These are phyloP conservation scores for Cystobasidium pallidum DNA, from an alignment of 1,284 basidiomycete genomes.

Conservation along the genomic window DNA sequence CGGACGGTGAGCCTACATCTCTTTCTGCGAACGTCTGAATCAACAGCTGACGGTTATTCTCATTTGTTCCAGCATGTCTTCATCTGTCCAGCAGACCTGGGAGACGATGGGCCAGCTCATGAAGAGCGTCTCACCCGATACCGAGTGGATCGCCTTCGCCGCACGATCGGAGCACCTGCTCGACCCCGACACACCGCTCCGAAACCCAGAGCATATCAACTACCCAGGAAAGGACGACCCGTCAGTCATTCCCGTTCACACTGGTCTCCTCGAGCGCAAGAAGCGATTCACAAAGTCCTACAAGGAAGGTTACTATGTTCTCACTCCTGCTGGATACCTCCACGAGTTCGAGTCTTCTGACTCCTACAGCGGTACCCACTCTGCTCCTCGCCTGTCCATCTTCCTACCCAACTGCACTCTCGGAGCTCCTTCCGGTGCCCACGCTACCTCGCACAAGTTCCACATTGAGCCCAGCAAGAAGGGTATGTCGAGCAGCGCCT, in stretches of 20 bases:
- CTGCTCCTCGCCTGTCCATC: conserved; percentile 75
- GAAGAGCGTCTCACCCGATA: conserved; percentile 82
- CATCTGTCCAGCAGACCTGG: conserved; percentile 80
- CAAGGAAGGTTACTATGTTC: conserved; percentile 85
- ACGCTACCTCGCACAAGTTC: conserved; percentile 85
- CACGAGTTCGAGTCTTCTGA: conserved; percentile 72
- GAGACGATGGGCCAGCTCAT: conserved; percentile 74
- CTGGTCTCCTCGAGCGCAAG: conserved; percentile 91
- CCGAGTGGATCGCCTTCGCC: conserved; percentile 96
- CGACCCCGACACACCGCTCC: conserved; percentile 92
- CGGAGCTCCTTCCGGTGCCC: conserved; percentile 79
- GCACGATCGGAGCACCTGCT: conserved; percentile 93
- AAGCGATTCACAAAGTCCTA: conserved; percentile 93
- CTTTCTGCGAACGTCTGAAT: too few relatives aligned
- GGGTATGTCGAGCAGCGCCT: conserved; percentile 57
- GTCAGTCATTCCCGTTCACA: conserved; percentile 82
- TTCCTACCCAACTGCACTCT: conserved; percentile 96
- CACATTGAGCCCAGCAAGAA: conserved; percentile 93
- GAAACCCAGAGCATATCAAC: conserved; percentile 65
- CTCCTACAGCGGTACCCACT: conserved; percentile 63
- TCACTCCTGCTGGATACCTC: conserved; percentile 93
- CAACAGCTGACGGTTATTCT: conserved; percentile 1
- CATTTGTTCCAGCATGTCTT: conserved; percentile 64
- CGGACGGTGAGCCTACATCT: conserved; percentile 61
- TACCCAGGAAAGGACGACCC: conserved; percentile 96